phyloP scores from a whole-genome alignment of 768 basidiomycete species.

The Mycena pura region DNA sequence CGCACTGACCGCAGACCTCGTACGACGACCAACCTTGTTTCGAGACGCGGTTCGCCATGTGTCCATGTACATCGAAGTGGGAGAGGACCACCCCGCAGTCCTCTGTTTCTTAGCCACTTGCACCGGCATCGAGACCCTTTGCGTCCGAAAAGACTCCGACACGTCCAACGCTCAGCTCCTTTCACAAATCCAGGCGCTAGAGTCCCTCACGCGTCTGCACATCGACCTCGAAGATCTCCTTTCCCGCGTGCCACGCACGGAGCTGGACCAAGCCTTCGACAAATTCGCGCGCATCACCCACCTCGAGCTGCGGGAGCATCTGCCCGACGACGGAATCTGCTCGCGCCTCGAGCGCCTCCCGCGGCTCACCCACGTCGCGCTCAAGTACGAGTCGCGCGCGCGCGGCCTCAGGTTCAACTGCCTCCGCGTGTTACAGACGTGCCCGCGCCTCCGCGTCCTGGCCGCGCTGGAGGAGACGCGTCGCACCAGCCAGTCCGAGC shows the following conservation, averaged over 20 bases:
- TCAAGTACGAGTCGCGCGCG: neutral
- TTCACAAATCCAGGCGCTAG: neutral
- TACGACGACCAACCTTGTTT: neutral
- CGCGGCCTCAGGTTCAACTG: neutral
- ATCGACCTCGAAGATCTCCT: neutral
- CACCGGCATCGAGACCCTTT: slow-evolving; percentile 1
- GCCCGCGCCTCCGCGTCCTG: neutral
- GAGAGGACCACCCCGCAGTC: neutral
- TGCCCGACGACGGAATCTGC: neutral
- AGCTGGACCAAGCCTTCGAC: neutral
- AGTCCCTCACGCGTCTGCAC: slow-evolving; percentile 5
- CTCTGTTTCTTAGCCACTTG: neutral
- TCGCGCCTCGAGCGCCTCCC: neutral
- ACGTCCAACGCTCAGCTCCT: neutral
- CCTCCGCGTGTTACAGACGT: neutral
- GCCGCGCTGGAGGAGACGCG: neutral
- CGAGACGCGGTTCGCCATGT: neutral
- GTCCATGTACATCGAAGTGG: neutral
- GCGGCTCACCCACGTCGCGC: slow-evolving; percentile 2
- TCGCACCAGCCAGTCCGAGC: neutral
- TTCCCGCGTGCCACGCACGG: neutral
- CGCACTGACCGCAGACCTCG: neutral
- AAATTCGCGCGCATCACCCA: neutral
- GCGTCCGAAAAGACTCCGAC: neutral
- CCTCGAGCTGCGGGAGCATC: slow-evolving; percentile 4